Base-by-base conservation (phyloP, 179 eudicot genomes). In the Beta macrorhiza region DNA sequence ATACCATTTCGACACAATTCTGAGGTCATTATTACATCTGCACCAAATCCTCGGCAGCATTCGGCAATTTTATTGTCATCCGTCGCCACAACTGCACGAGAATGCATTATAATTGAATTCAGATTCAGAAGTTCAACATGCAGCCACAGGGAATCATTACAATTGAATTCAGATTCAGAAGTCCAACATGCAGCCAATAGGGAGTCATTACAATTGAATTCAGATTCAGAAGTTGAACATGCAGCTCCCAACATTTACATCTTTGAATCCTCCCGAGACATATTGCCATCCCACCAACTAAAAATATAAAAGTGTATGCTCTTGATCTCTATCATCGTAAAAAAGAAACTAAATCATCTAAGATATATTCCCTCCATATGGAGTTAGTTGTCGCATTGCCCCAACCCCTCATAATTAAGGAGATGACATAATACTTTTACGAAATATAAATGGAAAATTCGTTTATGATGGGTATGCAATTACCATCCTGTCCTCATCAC, bases 41-140 rank as follows among this genome's bases (percentile, higher is more conserved):
- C 98, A 52, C 99, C 99, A 90, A 94, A 94, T 81, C 90, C 93
- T 83, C 92, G 90, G 86, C 98, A 97, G 81, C 98, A 94, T 49
- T 90, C 92, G 53, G 98, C 98, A 87, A 94, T 94, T 86, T 91
- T 94, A 52, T 94, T 94, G 89, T 97, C 97, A 88, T 96, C 99
- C 20, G 98, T 96, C 37, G 97, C 99, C 86, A 96, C 98, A 87
- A 96, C 99, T 94, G 86, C 72, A 87, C 45, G 79, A n/a, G 17
- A 83, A 44, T 57, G 73, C 51, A 29, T 7, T 45, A 45, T 5
- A 57, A 22, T 5, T 73, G 14, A 3, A 68, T 3, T 37, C 29
- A 51, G 6, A 0, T 37, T 29, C 32, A 64, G 17, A 76, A 67
- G 55, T 37, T 55, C 32, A 71, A 49, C 29, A 58, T 61, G 74